Conservation (phyloP, 176 grass and related monocot species). For the Cenchrus purpureus region DNA sequence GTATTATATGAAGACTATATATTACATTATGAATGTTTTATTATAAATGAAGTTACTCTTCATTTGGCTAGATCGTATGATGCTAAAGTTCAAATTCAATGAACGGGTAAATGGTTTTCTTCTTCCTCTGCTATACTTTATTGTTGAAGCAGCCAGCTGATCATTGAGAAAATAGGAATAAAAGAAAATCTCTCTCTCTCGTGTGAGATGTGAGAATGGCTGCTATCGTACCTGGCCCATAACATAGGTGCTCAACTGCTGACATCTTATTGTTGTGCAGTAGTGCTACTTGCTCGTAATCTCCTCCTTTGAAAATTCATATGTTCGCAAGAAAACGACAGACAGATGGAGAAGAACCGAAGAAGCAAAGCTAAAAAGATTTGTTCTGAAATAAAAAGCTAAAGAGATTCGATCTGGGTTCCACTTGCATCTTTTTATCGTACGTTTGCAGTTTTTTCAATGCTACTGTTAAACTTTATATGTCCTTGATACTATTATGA, state of each 20-base stretch:
- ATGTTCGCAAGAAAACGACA: neutral
- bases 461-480: neutral
- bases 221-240: too few relatives aligned
- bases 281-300: neutral
- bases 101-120: too few relatives aligned
- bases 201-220: too few relatives aligned
- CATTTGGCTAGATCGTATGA: too few relatives aligned
- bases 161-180: too few relatives aligned
- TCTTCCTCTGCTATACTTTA: too few relatives aligned
- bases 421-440: constrained; percentile 20
- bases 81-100: too few relatives aligned
- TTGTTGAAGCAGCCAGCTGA: too few relatives aligned
- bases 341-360: neutral
- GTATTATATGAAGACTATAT: neutral
- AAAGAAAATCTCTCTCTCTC: too few relatives aligned
- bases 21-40: too few relatives aligned
- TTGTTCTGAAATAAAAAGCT: neutral
- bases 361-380: neutral
- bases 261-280: too few relatives aligned
- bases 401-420: neutral
- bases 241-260: neutral
- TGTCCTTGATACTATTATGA: neutral
- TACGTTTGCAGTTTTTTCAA: neutral
- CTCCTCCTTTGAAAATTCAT: neutral
- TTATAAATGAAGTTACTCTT: too few relatives aligned